These are phyloP conservation scores for Microsporum canis DNA, from an alignment of 2,329 filamentous ascomycete species.

Conservation along the genomic window DNA sequence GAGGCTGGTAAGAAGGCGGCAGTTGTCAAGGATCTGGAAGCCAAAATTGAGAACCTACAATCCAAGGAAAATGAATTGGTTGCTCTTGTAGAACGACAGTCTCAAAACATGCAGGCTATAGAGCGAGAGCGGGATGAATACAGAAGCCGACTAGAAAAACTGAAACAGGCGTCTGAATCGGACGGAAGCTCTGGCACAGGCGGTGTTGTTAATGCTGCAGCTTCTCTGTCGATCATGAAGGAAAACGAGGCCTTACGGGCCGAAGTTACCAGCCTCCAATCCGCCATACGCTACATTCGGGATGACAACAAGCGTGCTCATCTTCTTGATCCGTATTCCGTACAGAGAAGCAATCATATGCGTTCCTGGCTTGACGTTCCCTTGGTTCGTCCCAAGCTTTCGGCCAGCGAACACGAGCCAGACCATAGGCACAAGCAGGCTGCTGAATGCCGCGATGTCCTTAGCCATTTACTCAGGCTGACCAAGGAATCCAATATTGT, in stretches of 20 bases:
- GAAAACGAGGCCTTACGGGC: conserved; percentile 34
- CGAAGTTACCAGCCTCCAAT: conserved; percentile 35
- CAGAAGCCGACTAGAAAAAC: conserved; percentile 32
- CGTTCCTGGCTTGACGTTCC: conserved; percentile 36
- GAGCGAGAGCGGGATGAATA: conserved; percentile 33
- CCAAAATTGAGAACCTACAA: conserved; percentile 31
- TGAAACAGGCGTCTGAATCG: conserved; percentile 33
- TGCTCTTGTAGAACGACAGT: conserved; percentile 26
- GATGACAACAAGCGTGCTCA: conserved; percentile 35
- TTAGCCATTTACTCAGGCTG: conserved; percentile 33
- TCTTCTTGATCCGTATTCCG: conserved; percentile 32
- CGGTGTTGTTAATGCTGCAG: conserved; percentile 28
- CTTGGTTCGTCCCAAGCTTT: conserved; percentile 21
- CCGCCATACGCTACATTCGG: conserved; percentile 37
- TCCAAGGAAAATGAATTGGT: conserved; percentile 25
- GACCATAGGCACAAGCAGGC: conserved; percentile 21
- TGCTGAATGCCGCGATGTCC: conserved; percentile 32
- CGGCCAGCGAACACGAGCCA: conserved; percentile 24
- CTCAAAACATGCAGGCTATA: conserved; percentile 27
- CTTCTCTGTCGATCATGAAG: conserved; percentile 32
- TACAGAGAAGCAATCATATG: conserved; percentile 30
- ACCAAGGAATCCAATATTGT: conserved; percentile 32
- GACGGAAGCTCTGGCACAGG: conserved; percentile 28
- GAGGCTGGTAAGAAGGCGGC: conserved; percentile 67
- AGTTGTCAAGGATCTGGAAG: conserved; percentile 34